Percentiles rank a stretch among this genome's conserved stretches.
Conservation (phyloP, 257 asterid genomes). For the Scutellaria minor region DNA sequence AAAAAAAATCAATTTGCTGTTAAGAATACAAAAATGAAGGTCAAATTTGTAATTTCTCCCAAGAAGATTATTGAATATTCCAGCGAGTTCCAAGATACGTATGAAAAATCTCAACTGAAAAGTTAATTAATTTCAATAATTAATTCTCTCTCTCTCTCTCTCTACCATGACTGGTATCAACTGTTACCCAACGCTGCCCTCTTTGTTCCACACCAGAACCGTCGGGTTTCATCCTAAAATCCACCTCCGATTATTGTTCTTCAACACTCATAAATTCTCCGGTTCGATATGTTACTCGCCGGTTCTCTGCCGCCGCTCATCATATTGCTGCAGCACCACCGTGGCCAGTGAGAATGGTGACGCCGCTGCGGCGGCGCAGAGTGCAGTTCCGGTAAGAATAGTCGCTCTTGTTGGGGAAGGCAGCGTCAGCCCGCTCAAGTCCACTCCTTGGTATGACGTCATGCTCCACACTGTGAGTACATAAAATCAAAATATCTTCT, state of each 20-base stretch:
- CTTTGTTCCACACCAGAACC: slow-evolving; percentile 26
- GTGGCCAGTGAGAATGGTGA: slow-evolving; percentile 28
- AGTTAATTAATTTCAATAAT: neutral
- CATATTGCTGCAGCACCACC: slow-evolving; percentile 29
- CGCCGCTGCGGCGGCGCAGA: slow-evolving; percentile 34
- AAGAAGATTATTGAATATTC: neutral
- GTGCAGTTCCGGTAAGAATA: slow-evolving; percentile 59
- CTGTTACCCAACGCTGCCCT: slow-evolving; percentile 35
- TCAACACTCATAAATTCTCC: neutral
- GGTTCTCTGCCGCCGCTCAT: slow-evolving; percentile 34
- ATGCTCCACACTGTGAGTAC: slow-evolving; percentile 79
- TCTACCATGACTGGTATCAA: slow-evolving; percentile 37
- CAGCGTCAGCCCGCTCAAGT: slow-evolving; percentile 78
- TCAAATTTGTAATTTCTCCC: neutral
- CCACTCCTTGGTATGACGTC: slow-evolving; percentile 89
- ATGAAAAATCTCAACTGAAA: neutral
- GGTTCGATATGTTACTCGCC: slow-evolving; percentile 13
- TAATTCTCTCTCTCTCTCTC: neutral
- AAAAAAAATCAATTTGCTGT: too few relatives aligned
- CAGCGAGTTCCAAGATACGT: neutral
- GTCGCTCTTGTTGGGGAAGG: slow-evolving; percentile 83
- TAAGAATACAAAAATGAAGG: too few relatives aligned
- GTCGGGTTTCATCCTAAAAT: slow-evolving; percentile 19
- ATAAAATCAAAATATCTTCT: neutral
- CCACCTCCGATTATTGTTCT: slow-evolving; percentile 18